A percentile compares a stretch with the other conserved stretches of the same genome.
Conservation (phyloP, 306 rosid species). For the Gastrolobium villosum region DNA sequence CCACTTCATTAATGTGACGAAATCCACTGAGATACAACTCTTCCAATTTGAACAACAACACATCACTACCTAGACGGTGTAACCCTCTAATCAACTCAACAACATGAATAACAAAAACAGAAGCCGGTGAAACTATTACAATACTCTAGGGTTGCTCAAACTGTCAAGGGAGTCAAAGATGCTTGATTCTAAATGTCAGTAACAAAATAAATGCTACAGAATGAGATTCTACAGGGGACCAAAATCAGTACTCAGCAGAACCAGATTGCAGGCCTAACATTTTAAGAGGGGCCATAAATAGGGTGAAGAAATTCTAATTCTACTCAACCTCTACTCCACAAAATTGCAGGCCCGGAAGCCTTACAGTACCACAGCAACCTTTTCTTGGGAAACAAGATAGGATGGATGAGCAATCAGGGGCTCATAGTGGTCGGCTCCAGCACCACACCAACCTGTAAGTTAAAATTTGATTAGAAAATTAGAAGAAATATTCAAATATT, state of each 20-base stretch:
- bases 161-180: slow-evolving; percentile 56
- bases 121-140: slow-evolving; percentile 61
- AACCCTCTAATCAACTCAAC: slow-evolving; percentile 60
- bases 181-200: slow-evolving; percentile 61
- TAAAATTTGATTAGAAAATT: slow-evolving; percentile 8
- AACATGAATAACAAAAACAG: slow-evolving; percentile 50
- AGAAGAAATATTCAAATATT: not conserved
- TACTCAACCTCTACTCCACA: slow-evolving; percentile 73
- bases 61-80: slow-evolving; percentile 49
- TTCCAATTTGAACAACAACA: slow-evolving; percentile 58
- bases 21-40: slow-evolving; percentile 68
- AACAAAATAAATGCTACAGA: slow-evolving; percentile 63
- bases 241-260: slow-evolving; percentile 48
- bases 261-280: slow-evolving; percentile 55
- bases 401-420: slow-evolving; percentile 90
- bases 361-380: slow-evolving; percentile 92
- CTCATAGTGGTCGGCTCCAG: slow-evolving; percentile 98
- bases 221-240: slow-evolving; percentile 52
- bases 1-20: slow-evolving; percentile 60
- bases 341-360: slow-evolving; percentile 69
- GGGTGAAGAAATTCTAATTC: slow-evolving; percentile 51
- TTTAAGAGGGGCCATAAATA: slow-evolving; percentile 48
- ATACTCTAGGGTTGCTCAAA: slow-evolving; percentile 58
- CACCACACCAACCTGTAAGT: slow-evolving; percentile 96
- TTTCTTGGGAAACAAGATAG: slow-evolving; percentile 78